Evolutionary conservation across 306 rosid species (phyloP).

Genomic region (Erythrophleum fordii): DNA sequence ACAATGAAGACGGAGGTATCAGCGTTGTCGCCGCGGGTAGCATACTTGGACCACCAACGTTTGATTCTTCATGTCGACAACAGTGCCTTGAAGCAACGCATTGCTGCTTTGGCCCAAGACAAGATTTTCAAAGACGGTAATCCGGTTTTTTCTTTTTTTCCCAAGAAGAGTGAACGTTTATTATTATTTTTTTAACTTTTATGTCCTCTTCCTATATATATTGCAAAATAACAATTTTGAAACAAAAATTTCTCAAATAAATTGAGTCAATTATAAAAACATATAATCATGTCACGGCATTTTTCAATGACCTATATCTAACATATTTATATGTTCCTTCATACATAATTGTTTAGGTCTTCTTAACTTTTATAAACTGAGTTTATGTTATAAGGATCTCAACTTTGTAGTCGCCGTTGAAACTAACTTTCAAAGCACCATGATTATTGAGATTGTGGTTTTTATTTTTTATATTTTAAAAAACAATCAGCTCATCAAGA

Average conservation of each 20-base stretch:
- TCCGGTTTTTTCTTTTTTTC: neutral
- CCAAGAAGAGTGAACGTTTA: no score
- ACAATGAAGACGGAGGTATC: conserved; percentile 84
- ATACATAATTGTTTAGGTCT: no score
- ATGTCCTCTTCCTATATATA: neutral
- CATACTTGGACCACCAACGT: conserved; percentile 95
- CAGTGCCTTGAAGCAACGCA: conserved; percentile 90
- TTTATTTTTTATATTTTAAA: neutral
- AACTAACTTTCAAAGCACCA: neutral
- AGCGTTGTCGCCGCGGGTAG: conserved; percentile 91
- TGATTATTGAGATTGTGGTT: conserved; percentile 27
- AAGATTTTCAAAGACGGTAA: conserved; percentile 97
- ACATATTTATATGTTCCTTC: no score
- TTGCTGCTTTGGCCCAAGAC: conserved; percentile 97
- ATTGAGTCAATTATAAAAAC: no score
- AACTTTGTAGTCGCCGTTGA: neutral
- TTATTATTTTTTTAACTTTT: no score
- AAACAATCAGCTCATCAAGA: conserved; percentile 81
- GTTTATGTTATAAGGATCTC: no score
- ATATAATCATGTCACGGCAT: no score
- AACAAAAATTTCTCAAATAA: no score
- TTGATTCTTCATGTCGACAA: conserved; percentile 90
- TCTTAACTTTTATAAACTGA: no score
- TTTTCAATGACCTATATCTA: no score
- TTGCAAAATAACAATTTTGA: neutral